A percentile compares a stretch with the other conserved stretches of the same genome.
Evolutionary conservation across 2,329 filamentous ascomycete genomes (phyloP).

Genomic region (Fusarium marasasianum): DNA sequence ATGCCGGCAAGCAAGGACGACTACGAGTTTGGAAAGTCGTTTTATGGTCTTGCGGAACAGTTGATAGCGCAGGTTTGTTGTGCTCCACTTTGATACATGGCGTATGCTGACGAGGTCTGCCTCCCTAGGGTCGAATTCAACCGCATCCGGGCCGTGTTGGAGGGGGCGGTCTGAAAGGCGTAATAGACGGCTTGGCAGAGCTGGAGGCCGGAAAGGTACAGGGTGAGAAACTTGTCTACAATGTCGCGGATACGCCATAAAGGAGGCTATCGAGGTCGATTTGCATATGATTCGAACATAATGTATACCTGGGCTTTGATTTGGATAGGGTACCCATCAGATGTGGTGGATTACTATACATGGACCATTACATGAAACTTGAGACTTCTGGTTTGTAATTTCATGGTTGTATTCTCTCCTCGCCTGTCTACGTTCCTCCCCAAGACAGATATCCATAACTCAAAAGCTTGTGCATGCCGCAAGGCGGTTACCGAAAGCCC

Average conservation of each 20-base stretch:
- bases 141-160: neutral
- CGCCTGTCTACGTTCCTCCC: neutral
- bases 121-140: neutral
- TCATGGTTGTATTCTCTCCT: accelerated
- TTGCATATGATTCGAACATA: neutral
- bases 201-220: neutral
- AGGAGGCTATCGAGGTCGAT: neutral
- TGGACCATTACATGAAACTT: neutral
- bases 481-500: neutral
- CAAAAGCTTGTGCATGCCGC: neutral
- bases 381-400: neutral
- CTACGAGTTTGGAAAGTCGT: neutral
- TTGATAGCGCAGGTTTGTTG: neutral
- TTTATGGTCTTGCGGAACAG: neutral
- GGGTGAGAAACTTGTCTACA: neutral
- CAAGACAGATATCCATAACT: accelerated
- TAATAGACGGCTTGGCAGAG: neutral
- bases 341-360: no score
- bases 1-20: neutral
- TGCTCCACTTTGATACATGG: neutral
- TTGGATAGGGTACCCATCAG: no score
- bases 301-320: no score
- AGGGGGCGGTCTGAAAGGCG: neutral
- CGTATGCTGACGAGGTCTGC: neutral
- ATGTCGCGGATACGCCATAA: neutral